Conservation (phyloP, 805 yeast genomes). For the Myxozyma monticola region DNA sequence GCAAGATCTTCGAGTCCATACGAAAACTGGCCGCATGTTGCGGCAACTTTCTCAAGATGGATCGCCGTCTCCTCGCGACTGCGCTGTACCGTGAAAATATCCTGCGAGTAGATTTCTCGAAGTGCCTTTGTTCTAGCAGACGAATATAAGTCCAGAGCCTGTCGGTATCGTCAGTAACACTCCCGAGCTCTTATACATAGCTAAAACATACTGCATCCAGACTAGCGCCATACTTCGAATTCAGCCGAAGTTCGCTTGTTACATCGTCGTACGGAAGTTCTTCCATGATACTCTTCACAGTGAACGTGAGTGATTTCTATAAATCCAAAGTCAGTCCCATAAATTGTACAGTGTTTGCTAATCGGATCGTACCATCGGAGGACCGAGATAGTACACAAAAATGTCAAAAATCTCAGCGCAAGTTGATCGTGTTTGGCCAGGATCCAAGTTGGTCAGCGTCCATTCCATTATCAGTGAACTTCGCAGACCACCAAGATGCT, state of each 20-base stretch:
- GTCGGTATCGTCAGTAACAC: slow-evolving; percentile 37
- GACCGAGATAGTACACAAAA: slow-evolving; percentile 68
- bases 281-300: slow-evolving; percentile 56
- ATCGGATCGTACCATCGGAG: slow-evolving; percentile 59
- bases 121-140: slow-evolving; percentile 59
- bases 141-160: slow-evolving; percentile 51
- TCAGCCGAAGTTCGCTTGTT: slow-evolving; percentile 41
- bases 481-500: slow-evolving; percentile 65
- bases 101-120: slow-evolving; percentile 56
- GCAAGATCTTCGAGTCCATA: slow-evolving; percentile 64
- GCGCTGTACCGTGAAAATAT: slow-evolving; percentile 46
- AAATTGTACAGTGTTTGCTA: neutral
- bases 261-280: slow-evolving; percentile 56
- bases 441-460: slow-evolving; percentile 17
- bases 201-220: slow-evolving; percentile 11
- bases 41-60: slow-evolving; percentile 78
- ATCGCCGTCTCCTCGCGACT: slow-evolving; percentile 43
- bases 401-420: slow-evolving; percentile 56
- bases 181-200: too few relatives aligned
- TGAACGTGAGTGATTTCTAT: slow-evolving; percentile 28
- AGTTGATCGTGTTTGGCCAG: slow-evolving; percentile 12
- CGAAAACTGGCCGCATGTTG: slow-evolving; percentile 79
- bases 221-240: slow-evolving; percentile 43
- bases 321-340: neutral
- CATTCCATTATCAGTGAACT: slow-evolving; percentile 60